phyloP scores from a whole-genome alignment of 441 rosid species.

The Euphorbia schlechtendalii region DNA sequence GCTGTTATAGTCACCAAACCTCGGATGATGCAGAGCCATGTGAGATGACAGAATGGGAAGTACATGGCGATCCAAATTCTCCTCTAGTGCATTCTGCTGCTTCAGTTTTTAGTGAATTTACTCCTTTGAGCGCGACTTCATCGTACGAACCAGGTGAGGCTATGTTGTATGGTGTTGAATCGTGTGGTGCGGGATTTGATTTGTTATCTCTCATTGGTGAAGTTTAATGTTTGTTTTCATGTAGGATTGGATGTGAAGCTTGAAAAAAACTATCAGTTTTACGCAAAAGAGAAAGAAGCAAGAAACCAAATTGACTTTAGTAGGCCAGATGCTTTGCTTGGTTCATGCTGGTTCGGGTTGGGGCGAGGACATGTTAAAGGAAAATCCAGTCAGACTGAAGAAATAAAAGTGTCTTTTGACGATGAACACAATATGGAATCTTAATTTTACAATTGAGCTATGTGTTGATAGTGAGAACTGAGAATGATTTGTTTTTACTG shows the following conservation, averaged over 20 bases:
- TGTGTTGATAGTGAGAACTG: neutral
- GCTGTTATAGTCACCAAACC: constrained; percentile 48
- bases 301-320: constrained; percentile 25
- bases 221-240: neutral
- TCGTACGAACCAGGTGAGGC: constrained; percentile 47
- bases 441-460: constrained; percentile 1
- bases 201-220: neutral
- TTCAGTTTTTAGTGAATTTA: constrained; percentile 47
- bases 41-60: constrained; percentile 59
- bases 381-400: constrained; percentile 37
- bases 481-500: neutral
- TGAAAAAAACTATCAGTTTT: constrained; percentile 18
- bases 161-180: neutral
- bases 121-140: constrained; percentile 48
- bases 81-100: constrained; percentile 58
- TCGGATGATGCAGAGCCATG: constrained; percentile 44
- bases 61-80: constrained; percentile 47
- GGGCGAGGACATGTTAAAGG: constrained; percentile 42
- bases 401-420: constrained; percentile 53
- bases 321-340: constrained; percentile 59
- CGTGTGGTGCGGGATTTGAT: neutral
- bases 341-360: constrained; percentile 67
- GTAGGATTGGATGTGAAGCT: constrained; percentile 21
- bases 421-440: constrained; percentile 55
- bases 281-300: constrained; percentile 29